Conservation (phyloP, 2,329 filamentous ascomycete species). For the Alternaria brassicicola region DNA sequence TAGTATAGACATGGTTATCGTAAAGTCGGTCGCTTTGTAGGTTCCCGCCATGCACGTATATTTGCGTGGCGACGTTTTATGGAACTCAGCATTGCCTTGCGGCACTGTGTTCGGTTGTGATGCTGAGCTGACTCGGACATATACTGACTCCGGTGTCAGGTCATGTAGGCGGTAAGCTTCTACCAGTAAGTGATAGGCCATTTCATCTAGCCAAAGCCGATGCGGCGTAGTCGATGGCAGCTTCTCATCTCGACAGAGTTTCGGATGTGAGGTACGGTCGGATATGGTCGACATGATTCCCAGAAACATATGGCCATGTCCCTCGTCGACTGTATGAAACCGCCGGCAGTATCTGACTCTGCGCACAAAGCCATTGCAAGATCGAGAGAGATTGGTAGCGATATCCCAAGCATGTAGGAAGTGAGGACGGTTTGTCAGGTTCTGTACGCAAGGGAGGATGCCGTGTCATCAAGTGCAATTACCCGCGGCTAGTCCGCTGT, state of each 20-base stretch:
- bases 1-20: neutral
- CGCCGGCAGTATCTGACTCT: neutral
- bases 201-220: neutral
- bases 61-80: neutral
- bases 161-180: neutral
- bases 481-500: conserved; percentile 8
- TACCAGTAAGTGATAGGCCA: neutral
- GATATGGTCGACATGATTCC: neutral
- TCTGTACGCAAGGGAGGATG: neutral
- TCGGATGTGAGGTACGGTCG: neutral
- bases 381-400: neutral
- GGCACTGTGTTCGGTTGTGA: neutral
- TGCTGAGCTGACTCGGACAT: neutral
- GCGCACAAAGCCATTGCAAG: neutral
- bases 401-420: neutral
- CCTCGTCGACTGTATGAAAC: neutral
- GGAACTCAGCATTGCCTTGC: neutral
- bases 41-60: neutral
- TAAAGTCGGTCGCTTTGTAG: neutral
- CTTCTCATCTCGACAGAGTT: neutral
- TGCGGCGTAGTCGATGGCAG: conserved; percentile 1
- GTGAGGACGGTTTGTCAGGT: neutral
- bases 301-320: neutral
- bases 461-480: neutral
- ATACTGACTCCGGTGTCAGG: conserved; percentile 2